phyloP scores from a whole-genome alignment of 2,329 filamentous ascomycete genomes.

The Eutypella sp. region DNA sequence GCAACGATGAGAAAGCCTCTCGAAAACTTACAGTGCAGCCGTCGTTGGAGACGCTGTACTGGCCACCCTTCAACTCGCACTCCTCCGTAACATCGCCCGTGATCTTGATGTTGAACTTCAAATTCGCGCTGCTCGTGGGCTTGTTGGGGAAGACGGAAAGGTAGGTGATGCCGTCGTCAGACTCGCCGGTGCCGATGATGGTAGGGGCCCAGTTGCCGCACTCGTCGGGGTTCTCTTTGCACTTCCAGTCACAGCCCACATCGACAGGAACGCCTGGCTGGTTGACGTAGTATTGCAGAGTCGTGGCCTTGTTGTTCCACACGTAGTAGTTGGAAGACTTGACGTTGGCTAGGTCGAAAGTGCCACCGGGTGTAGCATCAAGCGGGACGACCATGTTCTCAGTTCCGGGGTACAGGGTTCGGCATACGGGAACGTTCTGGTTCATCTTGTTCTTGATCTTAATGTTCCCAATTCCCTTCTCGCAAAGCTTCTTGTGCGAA shows the following conservation, averaged over 20 bases:
- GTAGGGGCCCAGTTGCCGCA: slow-evolving; percentile 83
- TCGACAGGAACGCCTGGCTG: slow-evolving; percentile 62
- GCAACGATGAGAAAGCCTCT: neutral
- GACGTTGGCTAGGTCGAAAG: slow-evolving; percentile 68
- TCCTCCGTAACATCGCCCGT: slow-evolving; percentile 52
- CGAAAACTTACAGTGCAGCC: slow-evolving; percentile 77
- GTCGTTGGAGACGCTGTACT: slow-evolving; percentile 52
- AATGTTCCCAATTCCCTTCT: slow-evolving; percentile 64
- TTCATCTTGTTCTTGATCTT: slow-evolving; percentile 69
- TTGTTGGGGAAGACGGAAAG: slow-evolving; percentile 80
- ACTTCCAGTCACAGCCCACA: slow-evolving; percentile 72
- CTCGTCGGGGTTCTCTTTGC: slow-evolving; percentile 41
- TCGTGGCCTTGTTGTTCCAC: slow-evolving; percentile 70
- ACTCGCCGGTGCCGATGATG: slow-evolving; percentile 77
- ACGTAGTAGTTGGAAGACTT: slow-evolving; percentile 67
- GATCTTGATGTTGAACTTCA: slow-evolving; percentile 78
- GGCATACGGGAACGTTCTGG: slow-evolving; percentile 70
- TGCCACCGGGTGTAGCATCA: slow-evolving; percentile 53
- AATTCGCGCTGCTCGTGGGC: slow-evolving; percentile 63
- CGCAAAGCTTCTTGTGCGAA: slow-evolving; percentile 66
- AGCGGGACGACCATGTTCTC: slow-evolving; percentile 84
- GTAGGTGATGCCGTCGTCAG: slow-evolving; percentile 61
- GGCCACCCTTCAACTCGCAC: slow-evolving; percentile 63
- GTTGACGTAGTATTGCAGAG: slow-evolving; percentile 97
- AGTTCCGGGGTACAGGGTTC: slow-evolving; percentile 92